Base-by-base conservation (phyloP, 176 grass and related monocot species). In the Aegilops speltoides region DNA sequence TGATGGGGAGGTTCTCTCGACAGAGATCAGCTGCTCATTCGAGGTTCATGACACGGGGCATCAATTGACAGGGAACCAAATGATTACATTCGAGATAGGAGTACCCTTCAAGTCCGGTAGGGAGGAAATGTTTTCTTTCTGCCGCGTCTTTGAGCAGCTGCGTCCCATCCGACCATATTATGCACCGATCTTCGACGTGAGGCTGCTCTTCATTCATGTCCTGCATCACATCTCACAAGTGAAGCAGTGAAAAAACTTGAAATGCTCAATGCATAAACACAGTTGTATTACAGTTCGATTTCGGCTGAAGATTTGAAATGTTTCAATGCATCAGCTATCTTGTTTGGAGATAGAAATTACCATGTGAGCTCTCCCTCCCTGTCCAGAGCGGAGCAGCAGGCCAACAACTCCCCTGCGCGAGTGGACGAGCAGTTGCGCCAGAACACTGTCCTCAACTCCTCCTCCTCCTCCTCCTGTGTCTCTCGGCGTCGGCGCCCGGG, bases 31-130 rank as follows among this genome's bases (percentile, higher is more conserved):
- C 16, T 26, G 4, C 14, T 25, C 37, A 38, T 8, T 38, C 37
- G 37, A 43, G 13, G 24, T 25, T 22, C 54, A 34, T 15, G 26
- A 16, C 64, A 57, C 16, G 16, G 78, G 31, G 41, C 62, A 45
- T 40, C 52, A 62, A 82, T 52, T 24, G 29, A 82, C 64, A 72
- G 19, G 31, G 56, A 59, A 59, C 54, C 54, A 59, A 69, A 79
- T 33, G 43, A 78, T 32, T 32, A 54, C 43, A 73, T 85, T 68
- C 9, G 60, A 68, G 62, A 48, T 81, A 67, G 69, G 33, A 76
- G 45, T 87, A 90, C 89, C 89, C 65, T 83, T 90, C 41, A 67
- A 87, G 56, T 15, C 89, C 89, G 62, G 57, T 79, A 56, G 89
- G 84, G 20, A 90, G 74, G 66, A 90, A 64, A 41, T 41, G 65